Conservation (phyloP, 768 basidiomycete genomes). For the Lactarius pseudohatsudake region DNA sequence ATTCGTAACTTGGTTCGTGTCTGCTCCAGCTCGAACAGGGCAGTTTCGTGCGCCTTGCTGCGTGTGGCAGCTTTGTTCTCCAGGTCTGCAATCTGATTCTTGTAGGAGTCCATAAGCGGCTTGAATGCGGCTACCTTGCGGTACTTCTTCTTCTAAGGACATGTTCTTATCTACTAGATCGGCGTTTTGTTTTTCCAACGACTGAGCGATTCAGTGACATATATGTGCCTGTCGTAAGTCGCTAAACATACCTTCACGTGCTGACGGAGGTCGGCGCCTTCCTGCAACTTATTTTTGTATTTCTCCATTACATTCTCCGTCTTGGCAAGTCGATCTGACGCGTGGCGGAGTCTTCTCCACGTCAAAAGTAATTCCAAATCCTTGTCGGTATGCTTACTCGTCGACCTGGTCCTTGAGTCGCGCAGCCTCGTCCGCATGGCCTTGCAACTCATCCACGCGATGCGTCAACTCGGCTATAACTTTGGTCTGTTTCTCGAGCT, state of each 20-base stretch:
- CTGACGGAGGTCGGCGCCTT: slow-evolving; percentile 85
- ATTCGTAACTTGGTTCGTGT: slow-evolving; percentile 67
- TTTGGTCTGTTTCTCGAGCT: slow-evolving; percentile 75
- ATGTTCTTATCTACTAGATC: slow-evolving; percentile 90
- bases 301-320: slow-evolving; percentile 98
- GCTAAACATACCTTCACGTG: slow-evolving; percentile 66
- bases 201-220: slow-evolving; percentile 42
- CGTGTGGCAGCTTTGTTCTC: slow-evolving; percentile 68
- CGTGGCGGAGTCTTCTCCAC: slow-evolving; percentile 74
- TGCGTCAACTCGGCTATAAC: slow-evolving; percentile 71
- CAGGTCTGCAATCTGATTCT: slow-evolving; percentile 77
- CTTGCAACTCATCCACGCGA: slow-evolving; percentile 80
- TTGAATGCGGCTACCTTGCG: slow-evolving; percentile 83
- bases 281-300: slow-evolving; percentile 97
- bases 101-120: slow-evolving; percentile 91
- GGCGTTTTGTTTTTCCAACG: slow-evolving; percentile 90
- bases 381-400: slow-evolving; percentile 57
- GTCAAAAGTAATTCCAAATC: slow-evolving; percentile 8
- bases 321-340: slow-evolving; percentile 89
- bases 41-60: slow-evolving; percentile 67
- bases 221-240: neutral
- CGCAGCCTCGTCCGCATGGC: slow-evolving; percentile 70
- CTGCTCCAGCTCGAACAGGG: slow-evolving; percentile 78
- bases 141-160: slow-evolving; percentile 90
- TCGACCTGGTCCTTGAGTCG: slow-evolving; percentile 92